Conservation (phyloP, 228 moss, liverwort and hornwort genomes). For the Sphagnum fallax region DNA sequence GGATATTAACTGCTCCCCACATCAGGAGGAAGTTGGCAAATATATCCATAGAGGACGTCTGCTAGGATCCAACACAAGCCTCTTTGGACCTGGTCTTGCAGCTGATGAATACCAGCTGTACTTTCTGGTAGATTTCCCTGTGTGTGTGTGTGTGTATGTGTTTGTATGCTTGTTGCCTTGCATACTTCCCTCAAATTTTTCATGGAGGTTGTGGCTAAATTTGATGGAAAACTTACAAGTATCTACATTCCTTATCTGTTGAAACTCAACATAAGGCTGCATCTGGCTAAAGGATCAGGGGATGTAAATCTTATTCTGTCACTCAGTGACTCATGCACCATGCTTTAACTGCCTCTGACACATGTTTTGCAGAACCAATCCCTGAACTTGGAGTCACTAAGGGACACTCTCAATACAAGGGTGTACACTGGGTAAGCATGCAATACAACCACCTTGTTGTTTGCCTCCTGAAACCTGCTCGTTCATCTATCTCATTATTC, state of each 20-base stretch:
- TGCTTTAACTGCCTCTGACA: neutral
- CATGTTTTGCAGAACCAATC: conserved; percentile 36
- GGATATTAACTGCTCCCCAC: too few relatives aligned
- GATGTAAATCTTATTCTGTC: too few relatives aligned
- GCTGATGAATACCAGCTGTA: conserved; percentile 62
- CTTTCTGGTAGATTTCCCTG: conserved; percentile 40
- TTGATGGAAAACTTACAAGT: neutral
- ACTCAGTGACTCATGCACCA: too few relatives aligned
- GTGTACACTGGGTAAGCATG: conserved; percentile 46
- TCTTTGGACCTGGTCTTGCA: conserved; percentile 62
- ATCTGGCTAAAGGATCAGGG: too few relatives aligned
- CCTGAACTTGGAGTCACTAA: conserved; percentile 30
- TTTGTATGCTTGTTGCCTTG: neutral
- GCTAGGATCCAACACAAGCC: conserved; percentile 49
- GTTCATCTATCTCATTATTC: too few relatives aligned
- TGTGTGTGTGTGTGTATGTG: neutral
- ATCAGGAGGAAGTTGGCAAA: neutral
- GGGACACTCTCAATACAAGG: conserved; percentile 20
- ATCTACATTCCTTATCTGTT: too few relatives aligned
- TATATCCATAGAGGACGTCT: conserved; percentile 17
- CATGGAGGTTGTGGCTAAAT: neutral
- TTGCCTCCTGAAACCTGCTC: too few relatives aligned
- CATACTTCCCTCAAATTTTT: neutral
- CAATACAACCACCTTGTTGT: neutral
- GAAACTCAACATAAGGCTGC: too few relatives aligned